Evolutionary conservation across 441 rosid species (phyloP).

Genomic region (Adansonia grandidieri): DNA sequence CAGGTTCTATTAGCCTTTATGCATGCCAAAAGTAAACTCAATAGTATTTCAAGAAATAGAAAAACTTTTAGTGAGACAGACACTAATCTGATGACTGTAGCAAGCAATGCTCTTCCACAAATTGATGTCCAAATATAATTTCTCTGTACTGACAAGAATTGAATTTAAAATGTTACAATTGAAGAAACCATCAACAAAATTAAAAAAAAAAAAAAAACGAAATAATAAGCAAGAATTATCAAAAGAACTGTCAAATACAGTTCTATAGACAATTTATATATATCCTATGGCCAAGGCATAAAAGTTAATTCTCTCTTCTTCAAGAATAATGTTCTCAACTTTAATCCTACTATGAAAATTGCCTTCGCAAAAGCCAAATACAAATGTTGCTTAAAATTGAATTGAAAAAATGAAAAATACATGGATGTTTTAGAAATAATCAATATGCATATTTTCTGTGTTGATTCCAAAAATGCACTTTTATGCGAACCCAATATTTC

Average conservation of each 20-base stretch:
- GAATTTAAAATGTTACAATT: not conserved
- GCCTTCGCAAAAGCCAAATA: not conserved
- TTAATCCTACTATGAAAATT: not conserved
- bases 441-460: not conserved
- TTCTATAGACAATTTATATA: not conserved
- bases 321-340: not conserved
- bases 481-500: conserved; percentile 44
- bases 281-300: not conserved
- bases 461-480: conserved; percentile 34
- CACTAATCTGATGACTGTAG: not conserved
- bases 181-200: not conserved
- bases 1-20: no score
- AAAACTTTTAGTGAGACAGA: no score
- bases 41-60: not conserved
- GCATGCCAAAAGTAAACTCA: not conserved
- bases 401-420: not conserved
- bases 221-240: not conserved
- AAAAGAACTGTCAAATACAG: not conserved
- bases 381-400: not conserved
- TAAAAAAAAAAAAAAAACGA: no score
- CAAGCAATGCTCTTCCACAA: not conserved
- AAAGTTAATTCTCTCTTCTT: not conserved
- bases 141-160: not conserved
- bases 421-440: not conserved
- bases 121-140: not conserved